A percentile compares a stretch with the other conserved stretches of the same genome.
Conservation (phyloP, 805 yeast species). For the Metschnikowia similis region DNA sequence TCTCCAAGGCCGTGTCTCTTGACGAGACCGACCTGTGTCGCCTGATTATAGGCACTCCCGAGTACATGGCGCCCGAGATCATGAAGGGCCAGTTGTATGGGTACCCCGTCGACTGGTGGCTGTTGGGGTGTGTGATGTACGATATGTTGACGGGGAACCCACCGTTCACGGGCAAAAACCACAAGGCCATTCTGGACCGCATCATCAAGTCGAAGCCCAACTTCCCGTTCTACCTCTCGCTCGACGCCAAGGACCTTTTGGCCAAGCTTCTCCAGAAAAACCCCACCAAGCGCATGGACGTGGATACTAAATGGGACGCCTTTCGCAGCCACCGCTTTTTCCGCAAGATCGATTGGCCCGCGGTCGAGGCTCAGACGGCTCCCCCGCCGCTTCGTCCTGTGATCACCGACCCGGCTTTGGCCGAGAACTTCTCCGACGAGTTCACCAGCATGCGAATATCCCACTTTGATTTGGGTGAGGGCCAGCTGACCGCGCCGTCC, state of each 20-base stretch:
- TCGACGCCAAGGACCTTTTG: conserved; percentile 41
- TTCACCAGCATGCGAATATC: conserved; percentile 34
- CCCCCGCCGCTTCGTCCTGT: conserved; percentile 41
- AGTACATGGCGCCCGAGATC: conserved; percentile 77
- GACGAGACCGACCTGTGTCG: conserved; percentile 40
- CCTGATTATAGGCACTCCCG: conserved; percentile 64
- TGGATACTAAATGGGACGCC: conserved; percentile 31
- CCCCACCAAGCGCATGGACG: conserved; percentile 34
- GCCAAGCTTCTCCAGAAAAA: conserved; percentile 34
- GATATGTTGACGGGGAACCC: conserved; percentile 44
- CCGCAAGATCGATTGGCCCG: conserved; percentile 35
- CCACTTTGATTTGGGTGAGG: conserved; percentile 17
- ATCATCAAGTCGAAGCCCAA: conserved; percentile 32
- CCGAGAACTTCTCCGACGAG: conserved; percentile 42
- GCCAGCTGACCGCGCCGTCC: conserved; percentile 5
- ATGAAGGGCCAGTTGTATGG: conserved; percentile 45
- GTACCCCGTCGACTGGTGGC: conserved; percentile 46
- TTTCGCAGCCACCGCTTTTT: conserved; percentile 38
- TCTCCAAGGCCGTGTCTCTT: conserved; percentile 45
- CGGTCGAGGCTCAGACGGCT: conserved; percentile 23
- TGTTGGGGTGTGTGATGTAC: conserved; percentile 41
- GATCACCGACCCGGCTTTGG: conserved; percentile 41
- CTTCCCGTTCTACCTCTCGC: conserved; percentile 38
- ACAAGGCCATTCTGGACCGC: conserved; percentile 37
- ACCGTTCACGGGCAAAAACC: conserved; percentile 42